A percentile compares a stretch with the other conserved stretches of the same genome.
Evolutionary conservation across 192 early-diverging fungal genomes (phyloP).

Genomic region (Backusella mclennaniae): DNA sequence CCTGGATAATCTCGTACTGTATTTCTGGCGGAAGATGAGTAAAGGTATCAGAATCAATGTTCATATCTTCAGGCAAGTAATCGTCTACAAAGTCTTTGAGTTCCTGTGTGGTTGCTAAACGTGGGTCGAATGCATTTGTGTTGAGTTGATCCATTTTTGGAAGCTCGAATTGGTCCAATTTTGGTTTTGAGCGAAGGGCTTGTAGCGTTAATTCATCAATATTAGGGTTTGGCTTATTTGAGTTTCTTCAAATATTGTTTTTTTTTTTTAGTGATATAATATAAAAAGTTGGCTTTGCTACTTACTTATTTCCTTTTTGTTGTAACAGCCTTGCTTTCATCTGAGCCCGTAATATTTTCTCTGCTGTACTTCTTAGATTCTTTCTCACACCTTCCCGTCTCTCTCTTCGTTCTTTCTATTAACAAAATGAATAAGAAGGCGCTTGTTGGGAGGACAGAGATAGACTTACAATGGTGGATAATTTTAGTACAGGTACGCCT

Average conservation of each 20-base stretch:
- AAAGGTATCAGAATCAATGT: constrained; percentile 82
- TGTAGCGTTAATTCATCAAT: constrained; percentile 32
- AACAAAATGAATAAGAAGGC: neutral
- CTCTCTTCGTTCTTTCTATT: constrained; percentile 48
- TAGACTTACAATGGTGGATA: constrained; percentile 61
- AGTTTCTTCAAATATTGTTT: neutral
- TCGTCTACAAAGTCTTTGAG: constrained; percentile 29
- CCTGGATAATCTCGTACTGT: constrained; percentile 94
- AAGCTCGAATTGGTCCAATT: constrained; percentile 30
- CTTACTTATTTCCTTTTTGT: constrained; percentile 42
- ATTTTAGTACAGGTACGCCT: constrained; percentile 82
- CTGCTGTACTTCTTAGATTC: constrained; percentile 71
- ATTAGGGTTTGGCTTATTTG: neutral
- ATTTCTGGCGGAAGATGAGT: constrained; percentile 70
- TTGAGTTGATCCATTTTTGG: constrained; percentile 27
- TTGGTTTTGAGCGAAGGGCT: neutral
- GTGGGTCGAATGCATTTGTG: constrained; percentile 39
- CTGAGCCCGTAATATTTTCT: constrained; percentile 79
- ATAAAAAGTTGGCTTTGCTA: neutral
- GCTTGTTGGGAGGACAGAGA: neutral
- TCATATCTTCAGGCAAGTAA: constrained; percentile 47
- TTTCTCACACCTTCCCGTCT: constrained; percentile 38
- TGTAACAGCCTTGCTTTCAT: constrained; percentile 69
- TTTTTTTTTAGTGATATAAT: neutral
- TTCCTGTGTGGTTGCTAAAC: constrained; percentile 55